These are phyloP conservation scores for Rhamnella rubrinervis DNA, from an alignment of 331 rosid species.

Conservation along the genomic window DNA sequence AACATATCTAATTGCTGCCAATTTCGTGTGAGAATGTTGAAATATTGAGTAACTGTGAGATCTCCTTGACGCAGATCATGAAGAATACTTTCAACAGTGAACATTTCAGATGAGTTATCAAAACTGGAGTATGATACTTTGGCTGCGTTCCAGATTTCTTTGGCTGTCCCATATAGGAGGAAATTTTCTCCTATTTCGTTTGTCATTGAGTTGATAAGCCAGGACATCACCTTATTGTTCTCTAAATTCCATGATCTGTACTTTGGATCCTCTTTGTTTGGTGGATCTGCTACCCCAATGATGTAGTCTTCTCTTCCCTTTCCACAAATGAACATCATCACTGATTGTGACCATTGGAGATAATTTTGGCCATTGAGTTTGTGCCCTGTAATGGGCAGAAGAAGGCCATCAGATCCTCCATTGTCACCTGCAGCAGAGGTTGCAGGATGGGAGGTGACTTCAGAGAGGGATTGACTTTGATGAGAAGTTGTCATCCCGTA, in stretches of 20 bases:
- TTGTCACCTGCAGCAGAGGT: not conserved
- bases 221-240: not conserved
- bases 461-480: not conserved
- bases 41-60: too few species aligned
- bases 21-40: too few species aligned
- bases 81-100: too few species aligned
- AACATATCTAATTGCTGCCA: too few species aligned
- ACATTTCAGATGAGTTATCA: too few species aligned
- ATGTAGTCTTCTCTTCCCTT: not conserved
- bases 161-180: not conserved
- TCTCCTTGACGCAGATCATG: too few species aligned
- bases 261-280: not conserved
- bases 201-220: not conserved
- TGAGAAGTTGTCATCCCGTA: not conserved
- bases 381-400: not conserved
- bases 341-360: not conserved
- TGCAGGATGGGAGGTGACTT: not conserved
- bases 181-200: not conserved
- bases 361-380: slow-evolving; percentile 5
- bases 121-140: too few species aligned
- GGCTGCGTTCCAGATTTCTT: not conserved
- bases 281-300: not conserved
- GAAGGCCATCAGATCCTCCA: not conserved
- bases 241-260: not conserved
- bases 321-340: not conserved